Evolutionary conservation across 345 rosid species (phyloP).

Genomic region (Eucalyptus dawsonii): DNA sequence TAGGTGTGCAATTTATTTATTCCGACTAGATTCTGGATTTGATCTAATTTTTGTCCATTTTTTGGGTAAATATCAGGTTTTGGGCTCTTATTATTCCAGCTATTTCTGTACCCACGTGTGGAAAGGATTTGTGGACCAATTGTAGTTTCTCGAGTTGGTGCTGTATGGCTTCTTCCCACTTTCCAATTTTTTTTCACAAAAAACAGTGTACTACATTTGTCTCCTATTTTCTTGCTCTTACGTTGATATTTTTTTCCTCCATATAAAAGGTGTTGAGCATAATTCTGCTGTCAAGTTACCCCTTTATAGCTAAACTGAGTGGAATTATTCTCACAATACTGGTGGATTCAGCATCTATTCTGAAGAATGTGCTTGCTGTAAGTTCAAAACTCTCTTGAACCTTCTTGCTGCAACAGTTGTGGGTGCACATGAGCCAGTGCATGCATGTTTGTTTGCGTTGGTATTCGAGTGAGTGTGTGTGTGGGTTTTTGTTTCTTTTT

Average conservation of each 20-base stretch:
- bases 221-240: not conserved
- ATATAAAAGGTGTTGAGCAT: slow-evolving; percentile 19
- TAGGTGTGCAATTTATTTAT: not conserved
- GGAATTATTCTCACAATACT: slow-evolving; percentile 15
- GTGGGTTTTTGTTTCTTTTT: not conserved
- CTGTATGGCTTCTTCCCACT: slow-evolving; percentile 6
- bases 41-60: not conserved
- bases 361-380: slow-evolving; percentile 36
- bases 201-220: not conserved
- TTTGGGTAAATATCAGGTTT: slow-evolving; percentile 6
- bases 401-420: not conserved
- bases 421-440: not conserved
- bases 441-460: not conserved
- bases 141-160: slow-evolving; percentile 25
- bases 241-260: not conserved
- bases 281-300: slow-evolving; percentile 27
- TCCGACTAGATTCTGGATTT: not conserved
- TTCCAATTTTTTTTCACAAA: not conserved
- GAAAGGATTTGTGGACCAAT: slow-evolving; percentile 34
- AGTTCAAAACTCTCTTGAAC: not conserved
- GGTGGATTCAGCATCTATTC: slow-evolving; percentile 24
- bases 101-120: slow-evolving; percentile 23
- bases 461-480: not conserved
- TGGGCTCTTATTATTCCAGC: slow-evolving; percentile 39
- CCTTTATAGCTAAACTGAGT: slow-evolving; percentile 19